Evolutionary conservation across 768 basidiomycete genomes (phyloP).

Genomic region (Suillus occidentalis): DNA sequence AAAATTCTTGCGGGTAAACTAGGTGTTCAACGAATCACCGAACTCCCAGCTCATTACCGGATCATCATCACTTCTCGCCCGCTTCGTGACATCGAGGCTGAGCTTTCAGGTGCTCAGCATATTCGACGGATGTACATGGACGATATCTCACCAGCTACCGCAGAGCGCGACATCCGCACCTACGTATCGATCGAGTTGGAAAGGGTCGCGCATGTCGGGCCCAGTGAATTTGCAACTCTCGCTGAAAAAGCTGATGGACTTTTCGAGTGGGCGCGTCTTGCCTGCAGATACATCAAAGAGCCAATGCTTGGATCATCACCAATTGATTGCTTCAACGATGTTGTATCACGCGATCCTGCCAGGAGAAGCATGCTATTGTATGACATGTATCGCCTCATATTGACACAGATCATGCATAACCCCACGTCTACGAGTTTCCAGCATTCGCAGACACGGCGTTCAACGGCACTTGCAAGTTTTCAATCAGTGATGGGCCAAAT

Average conservation of each 20-base stretch:
- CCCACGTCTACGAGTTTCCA: too few species aligned
- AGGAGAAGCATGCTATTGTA: too few species aligned
- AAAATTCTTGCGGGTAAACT: not conserved
- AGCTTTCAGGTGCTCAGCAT: not conserved
- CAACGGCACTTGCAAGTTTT: too few species aligned
- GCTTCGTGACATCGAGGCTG: not conserved
- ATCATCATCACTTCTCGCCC: slow-evolving; percentile 11
- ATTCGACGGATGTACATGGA: not conserved
- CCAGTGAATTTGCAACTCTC: too few species aligned
- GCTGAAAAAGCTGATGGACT: not conserved
- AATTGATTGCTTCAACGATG: too few species aligned
- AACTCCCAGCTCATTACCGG: slow-evolving; percentile 10
- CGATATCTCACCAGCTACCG: not conserved
- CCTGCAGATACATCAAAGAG: too few species aligned
- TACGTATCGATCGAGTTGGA: not conserved
- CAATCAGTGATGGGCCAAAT: not conserved
- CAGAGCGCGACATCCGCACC: not conserved
- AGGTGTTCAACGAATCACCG: not conserved
- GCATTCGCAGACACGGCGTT: too few species aligned
- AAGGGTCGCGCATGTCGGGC: not conserved
- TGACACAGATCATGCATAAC: too few species aligned
- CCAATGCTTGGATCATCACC: too few species aligned
- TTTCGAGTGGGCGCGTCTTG: too few species aligned
- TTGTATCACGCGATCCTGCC: too few species aligned
- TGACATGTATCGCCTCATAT: too few species aligned